Evolutionary conservation across 2,329 filamentous ascomycete genomes (phyloP), one percentile per base, ranked within the genome.

Genomic region (Hymenoscyphus infarciens): DNA sequence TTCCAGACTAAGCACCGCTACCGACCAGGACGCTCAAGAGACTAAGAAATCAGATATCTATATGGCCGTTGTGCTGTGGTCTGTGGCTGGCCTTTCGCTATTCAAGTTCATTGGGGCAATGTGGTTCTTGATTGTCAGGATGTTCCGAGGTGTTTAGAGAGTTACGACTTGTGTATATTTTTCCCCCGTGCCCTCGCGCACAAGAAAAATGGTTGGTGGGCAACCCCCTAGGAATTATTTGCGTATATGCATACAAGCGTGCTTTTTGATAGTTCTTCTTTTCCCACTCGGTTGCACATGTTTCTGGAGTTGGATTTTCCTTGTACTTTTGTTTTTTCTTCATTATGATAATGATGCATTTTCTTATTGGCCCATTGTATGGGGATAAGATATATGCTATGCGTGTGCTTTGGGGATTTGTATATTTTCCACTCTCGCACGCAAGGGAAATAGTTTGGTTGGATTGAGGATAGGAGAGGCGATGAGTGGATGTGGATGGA

Each of bases 11-110:
- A 91, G 94, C 74, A 97, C 97, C 71, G 78, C 57, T 8, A 62
- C 58, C 3, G 33, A 93, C 27, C 93, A 93, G 2, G 91, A 91
- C 0, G 82, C 91, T 77, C 97, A 92, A 91, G 97, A 66, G 52
- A 65, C 64, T 7, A 64, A 62, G 31, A 74, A 71, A 63, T 70
- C 67, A 42, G 70, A 70, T 10, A 73, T 74, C 38, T 75, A 75
- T 54, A 66, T 75, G 58, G 68, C 70, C 3, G 71, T 75, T 7
- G 73, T 75, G 10, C 61, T 75, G n/a, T 75, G 72, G 72, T 73
- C 70, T 58, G 74, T 75, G 16, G 74, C 74, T 15, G 74, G 71
- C 29, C 67, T 75, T 8, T 70, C 67, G 38, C 68, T 68, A 1
- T 75, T 75, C 59, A 73, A 74, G 56, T 75, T 75, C 65, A 63